phyloP scores from a whole-genome alignment of 2,329 filamentous ascomycete species.

The Talaromyces sp. region DNA sequence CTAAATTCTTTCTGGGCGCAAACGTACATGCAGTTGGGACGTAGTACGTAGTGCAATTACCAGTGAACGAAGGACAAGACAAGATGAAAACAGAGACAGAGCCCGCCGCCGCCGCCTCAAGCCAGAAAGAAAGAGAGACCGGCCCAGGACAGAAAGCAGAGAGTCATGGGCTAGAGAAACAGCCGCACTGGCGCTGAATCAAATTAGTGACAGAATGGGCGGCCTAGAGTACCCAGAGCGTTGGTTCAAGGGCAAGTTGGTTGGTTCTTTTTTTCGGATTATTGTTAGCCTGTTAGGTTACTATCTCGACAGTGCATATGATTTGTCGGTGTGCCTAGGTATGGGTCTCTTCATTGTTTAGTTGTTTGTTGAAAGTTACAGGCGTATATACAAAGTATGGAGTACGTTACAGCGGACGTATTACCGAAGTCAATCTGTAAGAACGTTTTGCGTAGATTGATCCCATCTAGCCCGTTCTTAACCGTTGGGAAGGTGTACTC shows the following conservation, averaged over 20 bases:
- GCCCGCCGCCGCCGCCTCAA: neutral
- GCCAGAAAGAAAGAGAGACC: neutral
- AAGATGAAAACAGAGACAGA: neutral
- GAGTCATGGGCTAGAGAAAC: slow-evolving; percentile 9
- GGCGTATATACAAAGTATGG: neutral
- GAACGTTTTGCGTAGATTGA: neutral
- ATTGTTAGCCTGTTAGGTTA: neutral
- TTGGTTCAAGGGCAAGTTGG: slow-evolving; percentile 10
- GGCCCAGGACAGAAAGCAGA: neutral
- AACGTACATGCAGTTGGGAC: slow-evolving; percentile 1
- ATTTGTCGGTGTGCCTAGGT: neutral
- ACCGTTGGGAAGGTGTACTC: neutral
- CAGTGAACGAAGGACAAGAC: neutral
- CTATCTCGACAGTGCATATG: neutral
- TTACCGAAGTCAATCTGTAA: neutral
- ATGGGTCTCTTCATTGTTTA: slow-evolving; percentile 3
- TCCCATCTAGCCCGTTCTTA: neutral
- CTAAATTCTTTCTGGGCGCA: slow-evolving; percentile 17
- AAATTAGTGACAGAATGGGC: slow-evolving; percentile 8
- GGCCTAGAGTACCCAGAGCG: slow-evolving; percentile 13
- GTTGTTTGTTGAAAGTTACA: neutral
- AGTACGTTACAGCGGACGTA: neutral
- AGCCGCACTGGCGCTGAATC: slow-evolving; percentile 14
- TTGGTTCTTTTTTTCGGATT: slow-evolving; percentile 1
- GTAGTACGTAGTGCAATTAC: neutral